These are phyloP conservation scores for Lineolata rhizophorae DNA, from an alignment of 495 filamentous ascomycete genomes.

Conservation along the genomic window DNA sequence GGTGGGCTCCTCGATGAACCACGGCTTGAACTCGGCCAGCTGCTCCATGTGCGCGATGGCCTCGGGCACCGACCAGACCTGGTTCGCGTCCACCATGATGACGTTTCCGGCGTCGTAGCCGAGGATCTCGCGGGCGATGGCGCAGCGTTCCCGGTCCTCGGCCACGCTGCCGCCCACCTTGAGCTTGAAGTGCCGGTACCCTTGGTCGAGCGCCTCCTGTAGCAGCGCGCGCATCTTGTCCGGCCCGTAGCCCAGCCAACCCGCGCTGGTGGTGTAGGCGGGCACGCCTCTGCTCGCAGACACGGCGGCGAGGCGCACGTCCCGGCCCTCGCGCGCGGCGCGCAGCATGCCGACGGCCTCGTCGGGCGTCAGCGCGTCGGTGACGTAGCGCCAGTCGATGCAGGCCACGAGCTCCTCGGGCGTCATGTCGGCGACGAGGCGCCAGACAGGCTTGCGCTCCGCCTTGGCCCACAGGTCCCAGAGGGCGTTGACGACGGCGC, in stretches of 20 bases:
- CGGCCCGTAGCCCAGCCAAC: slow-evolving; percentile 85
- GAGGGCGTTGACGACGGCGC: slow-evolving; percentile 75
- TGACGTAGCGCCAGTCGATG: slow-evolving; percentile 89
- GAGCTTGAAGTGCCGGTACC: slow-evolving; percentile 79
- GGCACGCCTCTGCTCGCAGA: slow-evolving; percentile 51
- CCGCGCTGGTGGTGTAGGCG: slow-evolving; percentile 78
- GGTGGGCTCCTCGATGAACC: slow-evolving; percentile 97
- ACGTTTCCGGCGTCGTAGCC: slow-evolving; percentile 74
- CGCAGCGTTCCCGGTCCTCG: slow-evolving; percentile 43
- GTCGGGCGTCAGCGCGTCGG: slow-evolving; percentile 72
- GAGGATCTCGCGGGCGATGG: slow-evolving; percentile 60
- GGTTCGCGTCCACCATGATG: slow-evolving; percentile 90
- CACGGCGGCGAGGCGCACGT: slow-evolving; percentile 44
- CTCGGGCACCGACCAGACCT: slow-evolving; percentile 84
- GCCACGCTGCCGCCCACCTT: slow-evolving; percentile 62
- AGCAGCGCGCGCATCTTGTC: slow-evolving; percentile 60
- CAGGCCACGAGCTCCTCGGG: slow-evolving; percentile 69
- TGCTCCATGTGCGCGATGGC: slow-evolving; percentile 73
- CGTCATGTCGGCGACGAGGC: slow-evolving; percentile 70
- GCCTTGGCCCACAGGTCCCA: slow-evolving; percentile 93
- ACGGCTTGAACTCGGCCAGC: slow-evolving; percentile 68
- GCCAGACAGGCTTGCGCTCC: slow-evolving; percentile 73
- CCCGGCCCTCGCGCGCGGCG: slow-evolving; percentile 38
- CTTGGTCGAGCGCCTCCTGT: slow-evolving; percentile 45
- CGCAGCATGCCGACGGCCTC: slow-evolving; percentile 56